Evolutionary conservation across 768 basidiomycete genomes (phyloP), one percentile per base, ranked within the genome.

Genomic region (Psilocybe tampanensis): DNA sequence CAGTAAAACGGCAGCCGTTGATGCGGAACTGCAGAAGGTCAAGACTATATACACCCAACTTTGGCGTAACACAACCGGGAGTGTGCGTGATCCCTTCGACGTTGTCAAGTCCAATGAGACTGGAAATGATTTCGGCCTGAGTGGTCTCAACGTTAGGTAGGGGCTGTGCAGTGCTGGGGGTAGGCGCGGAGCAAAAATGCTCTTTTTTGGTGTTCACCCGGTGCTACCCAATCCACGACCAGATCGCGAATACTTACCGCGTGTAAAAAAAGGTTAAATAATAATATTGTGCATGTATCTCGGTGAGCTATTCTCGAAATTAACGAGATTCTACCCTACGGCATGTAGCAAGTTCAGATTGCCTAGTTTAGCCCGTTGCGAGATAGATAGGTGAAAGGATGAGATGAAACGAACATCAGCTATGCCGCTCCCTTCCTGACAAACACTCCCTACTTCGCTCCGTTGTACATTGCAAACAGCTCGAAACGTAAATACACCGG

Each of bases 31-130:
- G 22, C 86, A 91, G 66, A 88, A 86, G 72, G 81, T 94, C 63
- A 92, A 92, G 68, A 70, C 76, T 9, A 67, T 88, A 11, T 92
- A 92, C 61, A 88, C 87, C 0, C 88, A 91, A 63, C 73, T 92
- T 6, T 94, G 90, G 89, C 84, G 89, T 12, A 77, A 83, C 17
- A 86, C 86, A 69, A 93, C 89, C 15, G 92, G 92, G 26, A 93
- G 90, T 63, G 85, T 87, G 70, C 77, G 92, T 56, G 91, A 94
- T 68, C 92, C 92, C 8, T 94, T 94, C 67, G 76, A 76, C 39
- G 64, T 71, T 42, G 75, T 76, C 59, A 74, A 71, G 58, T 61
- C 66, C 21, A 59, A 59, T 54, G 70, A 71, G 57, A 67, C 65
- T 47, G 66, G 64, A 47, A 66, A 67, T 32, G 81, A 82, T 61